Evolutionary conservation across 768 basidiomycete species (phyloP).

Genomic region (Auricularia heimuer): DNA sequence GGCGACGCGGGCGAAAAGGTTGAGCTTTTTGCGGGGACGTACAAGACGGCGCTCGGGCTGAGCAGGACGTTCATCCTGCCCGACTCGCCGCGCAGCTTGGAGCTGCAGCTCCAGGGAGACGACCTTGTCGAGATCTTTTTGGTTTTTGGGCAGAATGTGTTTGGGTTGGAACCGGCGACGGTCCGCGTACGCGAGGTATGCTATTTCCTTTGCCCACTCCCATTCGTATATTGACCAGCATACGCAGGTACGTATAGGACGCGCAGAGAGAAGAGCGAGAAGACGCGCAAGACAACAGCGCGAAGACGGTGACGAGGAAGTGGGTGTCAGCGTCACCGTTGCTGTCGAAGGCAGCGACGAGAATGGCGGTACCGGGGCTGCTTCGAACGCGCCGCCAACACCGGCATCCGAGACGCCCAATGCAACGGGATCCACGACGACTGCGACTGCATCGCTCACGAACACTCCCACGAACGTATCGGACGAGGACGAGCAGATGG

Average conservation of each 20-base stretch:
- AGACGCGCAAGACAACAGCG: neutral
- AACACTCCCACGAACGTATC: constrained; percentile 55
- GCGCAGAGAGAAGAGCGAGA: neutral
- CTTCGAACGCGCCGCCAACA: constrained; percentile 26
- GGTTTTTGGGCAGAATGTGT: constrained; percentile 85
- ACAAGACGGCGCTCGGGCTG: constrained; percentile 77
- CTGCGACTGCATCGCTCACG: constrained; percentile 52
- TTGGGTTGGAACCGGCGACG: constrained; percentile 85
- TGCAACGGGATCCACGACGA: constrained; percentile 23
- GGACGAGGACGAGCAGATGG: constrained; percentile 35
- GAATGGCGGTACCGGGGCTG: constrained; percentile 30
- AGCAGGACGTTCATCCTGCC: constrained; percentile 91
- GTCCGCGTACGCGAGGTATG: constrained; percentile 84
- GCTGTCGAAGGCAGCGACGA: constrained; percentile 26
- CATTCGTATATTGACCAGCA: neutral
- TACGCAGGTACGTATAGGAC: constrained; percentile 14
- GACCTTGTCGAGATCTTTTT: constrained; percentile 88
- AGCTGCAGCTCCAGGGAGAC: constrained; percentile 78
- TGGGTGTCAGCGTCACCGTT: constrained; percentile 52
- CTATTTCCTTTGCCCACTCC: neutral
- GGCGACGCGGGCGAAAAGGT: constrained; percentile 91
- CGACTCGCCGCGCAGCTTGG: constrained; percentile 79
- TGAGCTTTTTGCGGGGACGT: constrained; percentile 86
- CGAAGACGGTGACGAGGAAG: constrained; percentile 33
- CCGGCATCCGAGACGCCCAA: constrained; percentile 35